Evolutionary conservation across 2,329 filamentous ascomycete genomes (phyloP), one percentile per base, ranked within the genome.

Genomic region (Massarina eburnea): DNA sequence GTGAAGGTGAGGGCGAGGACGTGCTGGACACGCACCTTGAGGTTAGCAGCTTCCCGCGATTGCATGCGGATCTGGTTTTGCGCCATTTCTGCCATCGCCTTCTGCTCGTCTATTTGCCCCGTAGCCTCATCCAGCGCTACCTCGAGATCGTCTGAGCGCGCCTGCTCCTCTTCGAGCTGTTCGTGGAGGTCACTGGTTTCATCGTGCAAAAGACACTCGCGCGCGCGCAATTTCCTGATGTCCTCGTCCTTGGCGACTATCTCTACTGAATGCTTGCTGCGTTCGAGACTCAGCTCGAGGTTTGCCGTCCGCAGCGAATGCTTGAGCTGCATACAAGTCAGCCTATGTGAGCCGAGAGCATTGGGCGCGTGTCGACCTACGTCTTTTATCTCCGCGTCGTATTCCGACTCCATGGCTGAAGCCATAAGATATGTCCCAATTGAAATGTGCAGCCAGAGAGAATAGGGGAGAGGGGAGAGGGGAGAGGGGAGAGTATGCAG

Each of bases 241-340:
- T 85, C 82, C 67, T 97, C 91, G 54, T 90, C 83, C 59, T 88
- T 88, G 55, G 82, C 74, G 44, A 95, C 77, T 9, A 85, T 74
- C 42, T 88, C 80, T 27, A 86, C 80, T 43, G 84, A 77, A 56
- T 86, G 83, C 43, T 81, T 71, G 54, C 79, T 80, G 48, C 80
- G 78, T 55, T 86, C 82, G 66, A 91, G 89, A 58, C 81, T 81
- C 49, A 87, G 72, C 65, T 95, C 89, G 42, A 91, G 78, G 14
- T 66, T 69, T 33, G 76, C 68, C 37, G 76, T 80, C 45, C 75
- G 73, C 37, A 83, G 71, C 32, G 78, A 73, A 62, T 79, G 73
- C 54, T 78, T 70, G 54, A 75, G 66, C 67, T 76, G 17, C 10
- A 14, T n/a, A 27, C 4, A 7, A 20, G 36, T 30, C 19, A 32